phyloP scores from a whole-genome alignment of 768 basidiomycete species.

The Serendipita indica region DNA sequence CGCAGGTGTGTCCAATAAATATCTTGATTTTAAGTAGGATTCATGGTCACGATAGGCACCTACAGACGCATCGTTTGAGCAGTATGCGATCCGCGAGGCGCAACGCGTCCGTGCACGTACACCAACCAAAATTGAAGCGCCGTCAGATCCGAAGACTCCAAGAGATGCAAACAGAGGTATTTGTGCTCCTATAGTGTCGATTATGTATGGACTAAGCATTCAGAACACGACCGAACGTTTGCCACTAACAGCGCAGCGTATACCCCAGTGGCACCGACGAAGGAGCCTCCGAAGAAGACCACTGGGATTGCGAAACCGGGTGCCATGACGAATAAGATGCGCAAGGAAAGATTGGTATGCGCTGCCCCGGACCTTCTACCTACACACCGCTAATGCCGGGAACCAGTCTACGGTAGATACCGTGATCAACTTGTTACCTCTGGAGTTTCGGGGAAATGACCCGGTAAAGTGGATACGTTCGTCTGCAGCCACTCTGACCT shows the following conservation, averaged over 20 bases:
- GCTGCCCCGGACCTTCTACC: not conserved
- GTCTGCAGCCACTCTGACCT: not conserved
- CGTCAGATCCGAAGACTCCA: too few species aligned
- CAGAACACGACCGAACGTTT: slow-evolving; percentile 26
- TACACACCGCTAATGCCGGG: slow-evolving; percentile 28
- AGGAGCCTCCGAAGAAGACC: slow-evolving; percentile 40
- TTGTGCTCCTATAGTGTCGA: slow-evolving; percentile 28
- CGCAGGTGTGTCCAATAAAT: slow-evolving; percentile 39
- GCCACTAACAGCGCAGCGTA: slow-evolving; percentile 26
- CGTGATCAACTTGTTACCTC: slow-evolving; percentile 58
- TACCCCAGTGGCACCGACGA: slow-evolving; percentile 24
- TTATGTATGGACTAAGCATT: slow-evolving; percentile 26
- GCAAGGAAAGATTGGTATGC: slow-evolving; percentile 62
- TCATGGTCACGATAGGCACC: slow-evolving; percentile 34
- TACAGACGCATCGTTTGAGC: slow-evolving; percentile 39
- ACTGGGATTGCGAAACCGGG: slow-evolving; percentile 31
- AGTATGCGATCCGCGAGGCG: slow-evolving; percentile 32
- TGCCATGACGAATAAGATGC: slow-evolving; percentile 54
- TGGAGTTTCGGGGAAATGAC: slow-evolving; percentile 84
- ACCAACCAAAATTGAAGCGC: not conserved
- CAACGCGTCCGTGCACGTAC: slow-evolving; percentile 36
- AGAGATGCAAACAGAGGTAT: not conserved
- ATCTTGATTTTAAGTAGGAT: not conserved
- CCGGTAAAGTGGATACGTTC: slow-evolving; percentile 56
- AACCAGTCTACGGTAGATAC: slow-evolving; percentile 39